Evolutionary conservation across 1,284 basidiomycete genomes (phyloP).

Genomic region (Meira miltonrushii): DNA sequence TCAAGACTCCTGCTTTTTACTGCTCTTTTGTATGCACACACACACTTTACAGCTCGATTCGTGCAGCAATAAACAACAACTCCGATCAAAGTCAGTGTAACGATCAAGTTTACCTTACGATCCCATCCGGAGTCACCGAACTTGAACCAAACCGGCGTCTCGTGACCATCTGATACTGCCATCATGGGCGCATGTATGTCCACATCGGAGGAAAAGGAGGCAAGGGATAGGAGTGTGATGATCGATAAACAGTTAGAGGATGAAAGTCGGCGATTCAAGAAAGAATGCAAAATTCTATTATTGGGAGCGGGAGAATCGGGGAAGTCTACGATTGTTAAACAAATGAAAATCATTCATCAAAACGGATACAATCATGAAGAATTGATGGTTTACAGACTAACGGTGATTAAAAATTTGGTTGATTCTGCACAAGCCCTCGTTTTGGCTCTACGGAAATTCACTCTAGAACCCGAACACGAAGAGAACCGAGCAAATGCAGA

Average conservation of each 20-base stretch:
- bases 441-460: slow-evolving; percentile 81
- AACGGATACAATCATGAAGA: slow-evolving; percentile 81
- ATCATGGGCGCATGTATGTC: slow-evolving; percentile 44
- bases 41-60: no score
- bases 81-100: no score
- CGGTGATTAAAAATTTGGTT: slow-evolving; percentile 58
- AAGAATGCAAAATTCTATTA: slow-evolving; percentile 89
- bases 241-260: slow-evolving; percentile 61
- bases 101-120: no score
- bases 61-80: no score
- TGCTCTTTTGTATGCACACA: no score
- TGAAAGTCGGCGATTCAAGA: slow-evolving; percentile 64
- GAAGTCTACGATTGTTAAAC: slow-evolving; percentile 93
- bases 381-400: slow-evolving; percentile 70
- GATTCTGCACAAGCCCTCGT: slow-evolving; percentile 78
- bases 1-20: no score
- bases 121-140: no score
- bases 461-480: slow-evolving; percentile 72
- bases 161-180: background rate
- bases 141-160: no score
- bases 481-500: slow-evolving; percentile 67
- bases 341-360: slow-evolving; percentile 99
- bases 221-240: slow-evolving; percentile 49
- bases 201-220: slow-evolving; percentile 40
- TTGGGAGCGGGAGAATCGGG: slow-evolving; percentile 77